Evolutionary conservation across 176 grass and related monocot genomes (phyloP).

Genomic region (Hordeum marinum): DNA sequence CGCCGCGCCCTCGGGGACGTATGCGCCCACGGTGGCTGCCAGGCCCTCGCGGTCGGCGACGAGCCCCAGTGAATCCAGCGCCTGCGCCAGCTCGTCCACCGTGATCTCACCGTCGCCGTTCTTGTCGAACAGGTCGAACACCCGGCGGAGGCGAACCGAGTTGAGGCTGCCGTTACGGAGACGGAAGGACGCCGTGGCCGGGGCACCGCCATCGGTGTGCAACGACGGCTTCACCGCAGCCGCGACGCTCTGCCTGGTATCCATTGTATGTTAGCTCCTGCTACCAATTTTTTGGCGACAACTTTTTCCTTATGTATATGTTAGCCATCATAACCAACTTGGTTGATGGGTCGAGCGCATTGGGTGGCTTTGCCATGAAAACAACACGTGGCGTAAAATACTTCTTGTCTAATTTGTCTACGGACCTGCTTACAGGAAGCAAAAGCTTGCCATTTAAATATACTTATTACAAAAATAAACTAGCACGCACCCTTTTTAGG

Average conservation of each 20-base stretch:
- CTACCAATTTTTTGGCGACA: not conserved
- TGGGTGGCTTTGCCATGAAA: not conserved
- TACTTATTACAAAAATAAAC: no score
- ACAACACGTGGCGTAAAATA: not conserved
- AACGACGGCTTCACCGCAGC: not conserved
- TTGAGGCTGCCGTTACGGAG: conserved; percentile 45
- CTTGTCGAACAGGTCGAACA: conserved; percentile 45
- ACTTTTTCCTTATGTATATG: not conserved
- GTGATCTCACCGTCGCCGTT: no score
- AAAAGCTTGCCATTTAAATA: no score
- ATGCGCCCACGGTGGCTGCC: not conserved
- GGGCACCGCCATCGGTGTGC: not conserved
- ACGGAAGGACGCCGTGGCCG: conserved; percentile 25
- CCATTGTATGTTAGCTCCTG: not conserved
- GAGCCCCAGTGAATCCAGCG: conserved; percentile 36
- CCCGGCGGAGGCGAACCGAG: conserved; percentile 28
- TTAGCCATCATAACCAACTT: not conserved
- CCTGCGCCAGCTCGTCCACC: conserved; percentile 10
- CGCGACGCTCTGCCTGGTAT: not conserved
- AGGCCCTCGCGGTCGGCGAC: conserved; percentile 15
- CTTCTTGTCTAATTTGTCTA: not conserved
- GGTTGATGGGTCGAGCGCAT: not conserved
- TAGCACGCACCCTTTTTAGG: no score
- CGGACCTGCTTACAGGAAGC: no score
- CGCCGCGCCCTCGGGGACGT: conserved; percentile 14